Evolutionary conservation across 2,329 filamentous ascomycete species (phyloP).

Genomic region (Ustulina deusta): DNA sequence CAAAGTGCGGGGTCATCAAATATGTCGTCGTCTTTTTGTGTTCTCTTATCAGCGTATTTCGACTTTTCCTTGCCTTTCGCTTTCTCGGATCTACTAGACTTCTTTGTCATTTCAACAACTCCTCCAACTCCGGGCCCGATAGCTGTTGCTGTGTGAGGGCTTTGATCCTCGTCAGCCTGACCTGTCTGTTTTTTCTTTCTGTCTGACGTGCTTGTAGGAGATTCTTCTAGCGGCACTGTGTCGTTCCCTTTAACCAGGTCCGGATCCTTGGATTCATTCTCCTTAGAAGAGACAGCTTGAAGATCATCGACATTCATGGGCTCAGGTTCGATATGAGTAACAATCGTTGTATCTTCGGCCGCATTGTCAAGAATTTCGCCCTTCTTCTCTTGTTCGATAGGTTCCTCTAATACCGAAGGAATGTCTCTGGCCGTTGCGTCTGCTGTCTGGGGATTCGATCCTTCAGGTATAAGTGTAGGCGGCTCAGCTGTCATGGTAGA

Average conservation of each 20-base stretch:
- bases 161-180: constrained; percentile 36
- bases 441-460: constrained; percentile 1
- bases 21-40: constrained; percentile 56
- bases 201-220: constrained; percentile 26
- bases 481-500: constrained; percentile 38
- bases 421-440: neutral
- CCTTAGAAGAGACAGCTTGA: constrained; percentile 5
- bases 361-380: neutral
- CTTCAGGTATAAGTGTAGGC: neutral
- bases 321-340: constrained; percentile 30
- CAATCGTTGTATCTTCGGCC: constrained; percentile 9
- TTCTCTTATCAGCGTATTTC: constrained; percentile 56
- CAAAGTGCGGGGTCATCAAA: constrained; percentile 60
- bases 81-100: constrained; percentile 52
- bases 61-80: constrained; percentile 54
- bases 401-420: neutral
- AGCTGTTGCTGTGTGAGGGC: constrained; percentile 40
- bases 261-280: neutral
- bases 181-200: constrained; percentile 33
- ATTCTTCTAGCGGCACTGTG: constrained; percentile 5
- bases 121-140: constrained; percentile 47
- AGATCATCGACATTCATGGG: constrained; percentile 7
- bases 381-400: neutral
- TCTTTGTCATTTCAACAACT: constrained; percentile 53
- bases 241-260: constrained; percentile 38